Percentiles rank a stretch among this genome's conserved stretches.
phyloP scores from a whole-genome alignment of 371 early-diverging fungal genomes.

The Mortierella sp. region DNA sequence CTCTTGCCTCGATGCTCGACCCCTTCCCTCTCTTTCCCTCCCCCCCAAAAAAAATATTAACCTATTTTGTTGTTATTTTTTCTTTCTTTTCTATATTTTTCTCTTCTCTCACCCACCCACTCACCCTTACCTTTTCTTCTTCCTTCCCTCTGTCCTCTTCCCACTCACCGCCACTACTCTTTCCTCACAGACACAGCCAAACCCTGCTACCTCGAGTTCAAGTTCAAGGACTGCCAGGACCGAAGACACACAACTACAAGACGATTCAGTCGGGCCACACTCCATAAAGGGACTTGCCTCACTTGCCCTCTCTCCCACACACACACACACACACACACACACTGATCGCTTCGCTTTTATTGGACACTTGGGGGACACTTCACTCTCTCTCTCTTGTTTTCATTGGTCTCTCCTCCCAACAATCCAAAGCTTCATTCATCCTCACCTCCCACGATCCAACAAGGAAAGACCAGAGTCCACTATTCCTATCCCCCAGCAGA shows the following conservation, averaged over 20 bases:
- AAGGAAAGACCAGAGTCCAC: neutral
- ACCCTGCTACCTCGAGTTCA: neutral
- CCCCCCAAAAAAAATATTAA: no score
- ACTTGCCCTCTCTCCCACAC: neutral
- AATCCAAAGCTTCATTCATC: neutral
- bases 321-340: neutral
- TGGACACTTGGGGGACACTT: constrained; percentile 1
- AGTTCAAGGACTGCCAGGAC: neutral
- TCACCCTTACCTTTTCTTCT: no score
- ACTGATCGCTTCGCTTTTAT: constrained; percentile 8
- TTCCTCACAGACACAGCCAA: no score
- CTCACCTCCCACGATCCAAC: neutral
- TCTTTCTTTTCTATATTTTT: no score
- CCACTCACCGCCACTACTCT: no score
- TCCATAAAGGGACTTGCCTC: neutral
- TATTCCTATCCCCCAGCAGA: neutral
- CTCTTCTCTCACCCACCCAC: no score
- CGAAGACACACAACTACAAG: neutral
- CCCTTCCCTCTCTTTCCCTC: no score
- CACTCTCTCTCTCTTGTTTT: neutral
- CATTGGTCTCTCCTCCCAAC: neutral
- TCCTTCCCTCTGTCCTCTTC: no score
- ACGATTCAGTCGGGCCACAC: neutral
- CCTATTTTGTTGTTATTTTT: no score
- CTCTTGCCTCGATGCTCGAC: no score